Conservation (phyloP, 2,329 filamentous ascomycete species). For the Pseudogymnoascus sp. region DNA sequence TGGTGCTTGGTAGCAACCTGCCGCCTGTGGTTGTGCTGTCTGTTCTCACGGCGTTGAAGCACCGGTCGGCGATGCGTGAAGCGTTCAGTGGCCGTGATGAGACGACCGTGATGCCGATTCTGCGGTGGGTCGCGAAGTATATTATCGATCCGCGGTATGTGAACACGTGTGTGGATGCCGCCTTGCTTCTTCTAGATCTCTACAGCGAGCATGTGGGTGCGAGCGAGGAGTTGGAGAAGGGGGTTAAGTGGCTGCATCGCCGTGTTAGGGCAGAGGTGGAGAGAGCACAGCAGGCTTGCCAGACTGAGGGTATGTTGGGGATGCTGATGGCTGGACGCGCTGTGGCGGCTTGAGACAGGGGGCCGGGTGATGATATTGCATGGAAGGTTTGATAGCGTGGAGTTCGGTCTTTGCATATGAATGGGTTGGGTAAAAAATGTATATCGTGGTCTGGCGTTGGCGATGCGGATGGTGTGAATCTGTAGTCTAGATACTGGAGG, state of each 20-base stretch:
- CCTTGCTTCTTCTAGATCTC: conserved; percentile 73
- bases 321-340: conserved; percentile 49
- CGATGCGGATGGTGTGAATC: conserved; percentile 3
- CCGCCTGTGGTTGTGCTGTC: conserved; percentile 60
- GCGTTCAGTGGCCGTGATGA: conserved; percentile 78
- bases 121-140: conserved; percentile 74
- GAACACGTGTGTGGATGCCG: conserved; percentile 71
- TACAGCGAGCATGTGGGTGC: conserved; percentile 74
- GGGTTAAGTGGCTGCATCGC: conserved; percentile 59
- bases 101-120: conserved; percentile 66
- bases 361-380: conserved; percentile 1
- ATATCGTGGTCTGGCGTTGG: conserved; percentile 5
- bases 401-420: conserved; percentile 9
- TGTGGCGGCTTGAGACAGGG: neutral
- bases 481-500: conserved; percentile 4
- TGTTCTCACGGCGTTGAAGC: conserved; percentile 72
- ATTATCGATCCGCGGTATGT: conserved; percentile 78
- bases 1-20: conserved; percentile 55
- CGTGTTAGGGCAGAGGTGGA: conserved; percentile 71
- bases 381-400: conserved; percentile 9
- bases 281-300: conserved; percentile 70
- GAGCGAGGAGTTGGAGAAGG: conserved; percentile 61
- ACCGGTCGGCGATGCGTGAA: conserved; percentile 74
- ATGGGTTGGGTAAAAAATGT: conserved; percentile 7
- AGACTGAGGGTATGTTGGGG: conserved; percentile 82